phyloP scores from a whole-genome alignment of 345 rosid species.

The Dipteronia sinensis region DNA sequence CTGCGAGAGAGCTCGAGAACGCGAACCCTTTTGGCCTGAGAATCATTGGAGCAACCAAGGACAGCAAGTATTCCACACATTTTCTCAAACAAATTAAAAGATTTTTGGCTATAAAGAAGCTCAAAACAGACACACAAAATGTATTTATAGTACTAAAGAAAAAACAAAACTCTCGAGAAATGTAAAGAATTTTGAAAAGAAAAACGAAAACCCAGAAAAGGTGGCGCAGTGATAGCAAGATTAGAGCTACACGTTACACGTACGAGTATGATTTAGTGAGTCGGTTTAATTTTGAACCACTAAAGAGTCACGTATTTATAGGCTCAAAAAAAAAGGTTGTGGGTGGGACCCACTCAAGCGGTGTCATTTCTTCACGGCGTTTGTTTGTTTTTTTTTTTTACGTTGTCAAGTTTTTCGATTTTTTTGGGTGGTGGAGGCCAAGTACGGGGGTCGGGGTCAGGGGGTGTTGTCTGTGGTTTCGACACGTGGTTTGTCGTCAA shows the following conservation, averaged over 20 bases:
- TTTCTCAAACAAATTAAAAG: neutral
- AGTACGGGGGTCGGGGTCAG: too few relatives aligned
- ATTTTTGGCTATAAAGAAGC: neutral
- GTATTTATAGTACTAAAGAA: neutral
- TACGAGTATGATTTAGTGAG: too few relatives aligned
- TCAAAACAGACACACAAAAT: neutral
- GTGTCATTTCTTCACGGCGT: constrained; percentile 9
- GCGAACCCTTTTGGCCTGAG: constrained; percentile 93
- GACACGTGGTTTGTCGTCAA: neutral
- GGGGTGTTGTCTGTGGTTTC: neutral
- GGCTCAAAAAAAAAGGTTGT: neutral
- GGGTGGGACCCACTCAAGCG: neutral
- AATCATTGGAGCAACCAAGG: constrained; percentile 89
- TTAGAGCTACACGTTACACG: constrained; percentile 14
- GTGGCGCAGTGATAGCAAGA: constrained; percentile 15
- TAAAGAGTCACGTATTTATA: constrained; percentile 35
- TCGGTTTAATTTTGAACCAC: neutral
- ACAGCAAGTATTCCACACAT: constrained; percentile 99
- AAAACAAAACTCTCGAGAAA: neutral
- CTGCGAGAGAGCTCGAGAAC: constrained; percentile 99
- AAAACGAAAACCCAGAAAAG: constrained; percentile 11
- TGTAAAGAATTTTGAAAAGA: too few relatives aligned
- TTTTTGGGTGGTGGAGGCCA: neutral
- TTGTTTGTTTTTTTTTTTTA: neutral
- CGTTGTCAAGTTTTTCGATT: neutral